phyloP scores from a whole-genome alignment of 345 rosid species.

The Arabis alpina region DNA sequence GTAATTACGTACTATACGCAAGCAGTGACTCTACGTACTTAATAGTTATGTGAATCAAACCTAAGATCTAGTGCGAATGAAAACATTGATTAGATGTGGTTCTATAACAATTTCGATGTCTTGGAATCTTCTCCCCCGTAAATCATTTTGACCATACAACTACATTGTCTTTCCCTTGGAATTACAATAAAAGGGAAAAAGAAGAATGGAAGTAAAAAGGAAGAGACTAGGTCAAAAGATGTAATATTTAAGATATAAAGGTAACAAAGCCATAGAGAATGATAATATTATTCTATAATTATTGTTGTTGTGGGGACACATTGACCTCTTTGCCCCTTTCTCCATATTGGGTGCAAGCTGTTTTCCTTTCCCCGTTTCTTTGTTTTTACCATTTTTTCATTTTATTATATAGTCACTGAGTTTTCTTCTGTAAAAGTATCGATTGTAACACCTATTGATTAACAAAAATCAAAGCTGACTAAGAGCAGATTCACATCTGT shows the following conservation, averaged over 20 bases:
- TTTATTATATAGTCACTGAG: conserved; percentile 1
- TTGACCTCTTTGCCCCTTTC: conserved; percentile 45
- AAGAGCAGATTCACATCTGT: conserved; percentile 27
- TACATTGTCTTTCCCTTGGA: background rate
- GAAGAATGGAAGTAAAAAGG: conserved; percentile 31
- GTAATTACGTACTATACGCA: too few species aligned
- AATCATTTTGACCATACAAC: conserved; percentile 25
- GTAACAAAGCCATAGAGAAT: conserved; percentile 39
- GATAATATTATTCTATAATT: conserved; percentile 63
- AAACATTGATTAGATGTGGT: background rate
- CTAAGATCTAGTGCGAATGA: background rate
- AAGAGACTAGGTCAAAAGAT: conserved; percentile 53
- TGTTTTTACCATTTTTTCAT: background rate
- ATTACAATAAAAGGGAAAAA: conserved; percentile 34
- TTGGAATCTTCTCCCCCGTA: background rate
- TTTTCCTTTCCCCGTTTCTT: conserved; percentile 34
- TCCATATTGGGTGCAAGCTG: conserved; percentile 71
- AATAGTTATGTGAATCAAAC: background rate
- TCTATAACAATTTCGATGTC: conserved; percentile 5
- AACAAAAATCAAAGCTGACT: conserved; percentile 26
- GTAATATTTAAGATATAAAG: conserved; percentile 38
- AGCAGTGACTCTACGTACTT: background rate
- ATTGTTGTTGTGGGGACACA: conserved; percentile 63
- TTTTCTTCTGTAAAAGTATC: conserved; percentile 24
- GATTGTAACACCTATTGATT: conserved; percentile 3